Percentiles rank a stretch among this genome's conserved stretches.
phyloP scores from a whole-genome alignment of 495 filamentous ascomycete species.

The Penicillium maclennaniae region DNA sequence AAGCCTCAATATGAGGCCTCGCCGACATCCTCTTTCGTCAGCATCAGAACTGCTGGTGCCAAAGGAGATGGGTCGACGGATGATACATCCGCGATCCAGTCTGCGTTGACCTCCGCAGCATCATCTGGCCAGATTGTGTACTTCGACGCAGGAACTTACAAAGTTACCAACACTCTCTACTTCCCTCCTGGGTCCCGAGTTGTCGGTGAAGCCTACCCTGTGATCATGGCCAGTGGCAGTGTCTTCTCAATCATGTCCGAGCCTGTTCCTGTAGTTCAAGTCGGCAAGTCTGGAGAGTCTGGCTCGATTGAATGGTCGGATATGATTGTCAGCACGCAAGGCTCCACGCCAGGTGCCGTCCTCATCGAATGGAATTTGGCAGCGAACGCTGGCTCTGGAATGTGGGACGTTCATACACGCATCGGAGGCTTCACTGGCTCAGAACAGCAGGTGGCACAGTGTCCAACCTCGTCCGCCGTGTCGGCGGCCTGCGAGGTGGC shows the following conservation, averaged over 20 bases:
- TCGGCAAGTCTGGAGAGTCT: constrained; percentile 52
- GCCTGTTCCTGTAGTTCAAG: constrained; percentile 60
- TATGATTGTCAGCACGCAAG: constrained; percentile 58
- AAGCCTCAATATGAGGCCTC: constrained; percentile 55
- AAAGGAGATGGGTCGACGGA: constrained; percentile 69
- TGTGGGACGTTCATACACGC: constrained; percentile 58
- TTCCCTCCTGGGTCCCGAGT: constrained; percentile 43
- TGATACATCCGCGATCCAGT: constrained; percentile 53
- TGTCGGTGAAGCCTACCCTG: constrained; percentile 55
- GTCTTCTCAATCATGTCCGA: constrained; percentile 57
- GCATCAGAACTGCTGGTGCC: constrained; percentile 55
- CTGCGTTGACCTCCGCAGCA: constrained; percentile 38
- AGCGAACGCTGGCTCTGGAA: constrained; percentile 41
- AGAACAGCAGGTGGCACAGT: constrained; percentile 45
- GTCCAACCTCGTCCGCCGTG: constrained; percentile 37
- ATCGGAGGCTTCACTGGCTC: constrained; percentile 56
- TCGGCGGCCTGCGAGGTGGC: constrained; percentile 56
- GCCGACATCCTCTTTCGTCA: constrained; percentile 52
- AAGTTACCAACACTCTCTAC: constrained; percentile 43
- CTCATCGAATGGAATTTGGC: constrained; percentile 73
- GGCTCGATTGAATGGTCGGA: constrained; percentile 58
- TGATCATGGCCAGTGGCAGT: constrained; percentile 61
- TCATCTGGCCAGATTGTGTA: constrained; percentile 43
- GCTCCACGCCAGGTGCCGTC: constrained; percentile 59
- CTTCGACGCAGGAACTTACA: constrained; percentile 48